Base-by-base conservation (phyloP, 805 yeast genomes). In the Barnettozyma vustinii region DNA sequence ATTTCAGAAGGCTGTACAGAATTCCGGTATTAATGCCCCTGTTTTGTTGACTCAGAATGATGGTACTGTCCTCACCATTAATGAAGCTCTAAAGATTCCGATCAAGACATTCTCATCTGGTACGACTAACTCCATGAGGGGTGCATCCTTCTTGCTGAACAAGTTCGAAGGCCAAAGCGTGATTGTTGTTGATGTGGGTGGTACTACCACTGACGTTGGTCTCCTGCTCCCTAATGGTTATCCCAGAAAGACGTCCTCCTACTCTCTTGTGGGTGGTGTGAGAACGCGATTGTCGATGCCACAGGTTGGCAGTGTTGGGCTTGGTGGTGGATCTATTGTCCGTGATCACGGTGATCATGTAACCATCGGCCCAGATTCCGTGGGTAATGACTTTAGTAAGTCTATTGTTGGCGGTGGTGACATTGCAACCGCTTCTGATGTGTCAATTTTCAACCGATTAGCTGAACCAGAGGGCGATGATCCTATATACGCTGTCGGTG, bases 291-390 rank as follows among this genome's bases (percentile, higher is more conserved):
- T 75, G 46, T 66, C 77, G 3, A 75, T 74, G 79, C 79, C 79
- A 8, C 77, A 74, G 30, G 77, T 72, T 18, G 77, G 72, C 54
- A 68, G 74, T 51, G 68, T 76, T 47, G 80, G 80, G 0, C 63
- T 75, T 4, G 80, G 80, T 32, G 79, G 79, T 47, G 80, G 80
- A 2, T 75, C 79, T 3, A 65, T 72, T 18, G 75, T 75, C 9
- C 56, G 73, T 42, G 60, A 54, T 15, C 51, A 51, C 2, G 56
- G 53, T 23, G 58, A 47, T 4, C 35, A 48, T 2, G 41, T 72
- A 4, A 62, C 71, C 4, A 63, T 75, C 27, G 80, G 80, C 1
- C 79, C 80, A 0, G 79, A 74, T 42, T 74, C 79, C n/a, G 71
- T 71, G 19, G 80, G 79, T 55, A 57, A 66, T 39, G 75, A 74